phyloP scores from a whole-genome alignment of 129 eudicot species.

The Flaveria sonorensis region DNA sequence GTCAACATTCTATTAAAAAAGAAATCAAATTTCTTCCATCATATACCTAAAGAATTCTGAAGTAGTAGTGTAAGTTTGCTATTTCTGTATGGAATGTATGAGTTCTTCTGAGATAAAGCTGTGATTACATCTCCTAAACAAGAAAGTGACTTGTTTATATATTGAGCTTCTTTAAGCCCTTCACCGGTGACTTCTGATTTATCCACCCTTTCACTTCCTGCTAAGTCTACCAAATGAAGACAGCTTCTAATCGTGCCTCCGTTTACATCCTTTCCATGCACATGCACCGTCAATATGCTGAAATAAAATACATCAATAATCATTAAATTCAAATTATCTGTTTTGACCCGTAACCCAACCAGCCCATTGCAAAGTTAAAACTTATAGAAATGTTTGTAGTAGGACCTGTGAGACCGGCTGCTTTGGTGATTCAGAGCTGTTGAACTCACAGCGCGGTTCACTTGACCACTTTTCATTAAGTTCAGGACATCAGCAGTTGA shows the following conservation, averaged over 20 bases:
- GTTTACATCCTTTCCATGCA: constrained; percentile 68
- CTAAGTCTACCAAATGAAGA: constrained; percentile 92
- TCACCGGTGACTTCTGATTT: constrained; percentile 80
- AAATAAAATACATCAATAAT: constrained; percentile 11
- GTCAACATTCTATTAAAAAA: not conserved
- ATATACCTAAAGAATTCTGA: constrained; percentile 76
- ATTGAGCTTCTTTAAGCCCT: constrained; percentile 73
- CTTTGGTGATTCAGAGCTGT: constrained; percentile 63
- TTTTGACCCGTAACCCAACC: constrained; percentile 9
- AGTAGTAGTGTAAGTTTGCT: constrained; percentile 86
- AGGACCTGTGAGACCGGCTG: constrained; percentile 83
- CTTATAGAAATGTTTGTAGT: not conserved
- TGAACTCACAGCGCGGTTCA: constrained; percentile 67
- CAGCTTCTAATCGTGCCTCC: constrained; percentile 68
- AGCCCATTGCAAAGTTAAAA: not conserved
- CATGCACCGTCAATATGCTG: constrained; percentile 84
- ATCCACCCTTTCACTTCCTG: constrained; percentile 77
- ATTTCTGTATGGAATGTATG: constrained; percentile 77
- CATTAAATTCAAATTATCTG: not conserved
- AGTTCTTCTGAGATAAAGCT: constrained; percentile 78
- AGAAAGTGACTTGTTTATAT: constrained; percentile 76
- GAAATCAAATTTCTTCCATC: not conserved
- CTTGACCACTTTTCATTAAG: constrained; percentile 71
- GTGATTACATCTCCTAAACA: constrained; percentile 85
- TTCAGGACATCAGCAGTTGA: constrained; percentile 59